Base-by-base conservation (phyloP, 345 rosid species). In the Salix koriyanagi region DNA sequence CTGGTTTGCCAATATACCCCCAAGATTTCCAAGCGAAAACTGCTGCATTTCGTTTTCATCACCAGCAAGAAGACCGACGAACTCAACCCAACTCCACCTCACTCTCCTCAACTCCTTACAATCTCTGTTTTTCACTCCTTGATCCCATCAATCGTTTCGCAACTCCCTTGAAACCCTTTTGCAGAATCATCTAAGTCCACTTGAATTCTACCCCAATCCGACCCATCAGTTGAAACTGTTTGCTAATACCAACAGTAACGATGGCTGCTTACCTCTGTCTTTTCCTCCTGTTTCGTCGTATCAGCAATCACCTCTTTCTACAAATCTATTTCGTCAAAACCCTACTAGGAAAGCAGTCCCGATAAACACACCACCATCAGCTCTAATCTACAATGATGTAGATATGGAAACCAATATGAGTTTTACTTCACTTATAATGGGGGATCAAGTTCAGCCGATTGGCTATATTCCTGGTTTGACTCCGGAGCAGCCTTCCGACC, bases 1-100 rank as follows among this genome's bases (percentile, higher is more conserved):
- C 97, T 2, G 89, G 92, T 19, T 77, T 90, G 65, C 98, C 97
- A 16, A 76, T 91, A 39, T 90, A 90, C 83, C 93, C 98, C 54
- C 89, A 86, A 68, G 90, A 90, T 50, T 61, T 75, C 50, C 81
- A 81, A 76, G 85, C 83, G 52, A 80, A 83, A 60, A 70, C 82
- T 34, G 82, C 62, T 32, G 77, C 82, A 10, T 77, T 83, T 73
- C 75, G 75, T 26, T 76, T 79, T 72, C 82, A 74, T n/a, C 79
- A 75, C 12, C 84, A 80, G n/a, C 78, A 80, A 2, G 44, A 83
- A 44, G 67, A 74, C 34, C 84, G 69, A 32, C 77, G 72, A 73
- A 42, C 85, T 14, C 67, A 73, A 23, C 74, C 79, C 16, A 69
- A 32, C 9, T 79, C 88, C 52, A 65, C 81, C 12, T 67, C 84